phyloP scores from a whole-genome alignment of 1,139 yeast species.

The Wickerhamomyces sp. region DNA sequence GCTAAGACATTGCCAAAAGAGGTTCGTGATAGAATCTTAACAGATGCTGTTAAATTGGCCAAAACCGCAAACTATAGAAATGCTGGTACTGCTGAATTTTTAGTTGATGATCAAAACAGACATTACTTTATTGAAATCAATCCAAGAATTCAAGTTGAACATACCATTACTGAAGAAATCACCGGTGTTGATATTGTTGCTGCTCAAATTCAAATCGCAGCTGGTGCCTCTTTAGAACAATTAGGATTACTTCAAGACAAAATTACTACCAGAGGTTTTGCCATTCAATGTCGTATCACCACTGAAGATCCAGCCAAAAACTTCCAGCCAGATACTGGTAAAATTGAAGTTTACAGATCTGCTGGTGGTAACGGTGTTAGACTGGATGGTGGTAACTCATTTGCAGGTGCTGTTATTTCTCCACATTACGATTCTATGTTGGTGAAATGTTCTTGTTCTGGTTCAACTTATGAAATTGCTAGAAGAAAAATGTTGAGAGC shows the following conservation, averaged over 20 bases:
- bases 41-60: constrained; percentile 93
- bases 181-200: constrained; percentile 98
- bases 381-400: constrained; percentile 98
- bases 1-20: constrained; percentile 81
- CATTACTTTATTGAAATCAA: constrained; percentile 97
- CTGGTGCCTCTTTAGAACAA: constrained; percentile 92
- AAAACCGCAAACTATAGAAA: constrained; percentile 84
- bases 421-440: constrained; percentile 99
- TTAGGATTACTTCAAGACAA: constrained; percentile 90
- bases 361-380: constrained; percentile 99
- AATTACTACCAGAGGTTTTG: constrained; percentile 94
- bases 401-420: constrained; percentile 96
- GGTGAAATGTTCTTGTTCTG: constrained; percentile 95
- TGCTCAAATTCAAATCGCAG: constrained; percentile 98
- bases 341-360: constrained; percentile 95
- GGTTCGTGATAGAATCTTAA: constrained; percentile 85
- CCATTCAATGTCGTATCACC: constrained; percentile 98
- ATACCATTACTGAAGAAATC: constrained; percentile 97
- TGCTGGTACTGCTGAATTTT: constrained; percentile 98
- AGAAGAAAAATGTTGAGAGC: constrained; percentile 97
- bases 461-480: constrained; percentile 94
- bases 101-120: constrained; percentile 90
- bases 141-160: constrained; percentile 98
- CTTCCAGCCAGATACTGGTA: constrained; percentile 98
- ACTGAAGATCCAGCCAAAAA: constrained; percentile 97